phyloP scores from a whole-genome alignment of 306 rosid genomes.

The Ormosia semicastrata region DNA sequence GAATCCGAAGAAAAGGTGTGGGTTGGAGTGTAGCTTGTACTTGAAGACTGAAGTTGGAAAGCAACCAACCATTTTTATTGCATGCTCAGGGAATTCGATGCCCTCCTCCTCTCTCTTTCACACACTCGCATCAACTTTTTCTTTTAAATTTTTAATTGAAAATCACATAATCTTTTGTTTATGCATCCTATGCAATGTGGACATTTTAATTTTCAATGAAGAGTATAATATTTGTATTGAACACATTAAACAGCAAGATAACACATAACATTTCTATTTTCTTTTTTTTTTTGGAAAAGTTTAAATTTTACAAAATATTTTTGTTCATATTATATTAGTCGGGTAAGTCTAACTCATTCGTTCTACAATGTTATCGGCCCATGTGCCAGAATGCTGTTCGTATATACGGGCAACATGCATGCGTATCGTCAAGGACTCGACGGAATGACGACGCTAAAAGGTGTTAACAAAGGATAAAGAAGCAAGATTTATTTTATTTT shows the following conservation, averaged over 20 bases:
- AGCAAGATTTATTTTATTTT: not conserved
- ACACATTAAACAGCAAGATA: not conserved
- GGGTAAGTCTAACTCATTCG: not conserved
- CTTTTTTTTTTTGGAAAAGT: too few species aligned
- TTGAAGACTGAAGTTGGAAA: conserved; percentile 64
- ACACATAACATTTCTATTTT: not conserved
- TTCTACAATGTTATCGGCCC: not conserved
- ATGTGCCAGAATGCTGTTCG: conserved; percentile 23
- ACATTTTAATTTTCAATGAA: not conserved
- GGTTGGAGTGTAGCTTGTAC: conserved; percentile 77
- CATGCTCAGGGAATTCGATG: conserved; percentile 75
- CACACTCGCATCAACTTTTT: conserved; percentile 8
- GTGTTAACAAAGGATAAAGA: not conserved
- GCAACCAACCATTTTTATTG: conserved; percentile 72
- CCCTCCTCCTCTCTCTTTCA: conserved; percentile 38
- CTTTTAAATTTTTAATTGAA: conserved; percentile 10
- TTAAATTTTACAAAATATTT: not conserved
- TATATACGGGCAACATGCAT: conserved; percentile 14
- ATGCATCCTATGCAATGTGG: conserved; percentile 17
- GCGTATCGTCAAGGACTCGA: not conserved
- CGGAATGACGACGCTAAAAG: not conserved
- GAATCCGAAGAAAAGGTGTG: conserved; percentile 78
- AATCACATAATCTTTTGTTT: conserved; percentile 20
- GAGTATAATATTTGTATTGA: not conserved
- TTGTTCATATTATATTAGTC: not conserved